Evolutionary conservation across 1,284 basidiomycete genomes (phyloP).

Genomic region (Anthracocystis walkeri): DNA sequence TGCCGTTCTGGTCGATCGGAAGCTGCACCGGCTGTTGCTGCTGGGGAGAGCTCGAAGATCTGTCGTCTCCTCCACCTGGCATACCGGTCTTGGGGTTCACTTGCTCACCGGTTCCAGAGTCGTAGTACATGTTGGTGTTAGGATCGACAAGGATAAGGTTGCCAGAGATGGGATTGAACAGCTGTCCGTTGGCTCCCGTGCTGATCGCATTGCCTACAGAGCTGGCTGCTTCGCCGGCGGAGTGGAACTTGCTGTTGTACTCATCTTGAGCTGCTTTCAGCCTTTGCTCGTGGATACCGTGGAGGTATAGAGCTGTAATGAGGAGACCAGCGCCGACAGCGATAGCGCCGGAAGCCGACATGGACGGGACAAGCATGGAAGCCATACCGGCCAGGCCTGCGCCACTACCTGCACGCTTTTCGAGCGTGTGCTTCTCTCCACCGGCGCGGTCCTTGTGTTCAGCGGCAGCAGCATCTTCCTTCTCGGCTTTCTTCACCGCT

Average conservation of each 20-base stretch:
- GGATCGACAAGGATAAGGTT: conserved; percentile 32
- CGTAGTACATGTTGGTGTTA: conserved; percentile 29
- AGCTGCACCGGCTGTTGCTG: conserved; percentile 7
- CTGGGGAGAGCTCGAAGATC: not conserved
- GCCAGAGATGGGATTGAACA: conserved; percentile 45
- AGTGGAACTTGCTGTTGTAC: conserved; percentile 27
- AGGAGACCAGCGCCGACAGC: conserved; percentile 13
- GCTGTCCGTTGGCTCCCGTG: conserved; percentile 37
- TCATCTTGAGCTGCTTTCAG: conserved; percentile 4
- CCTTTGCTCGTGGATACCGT: conserved; percentile 28
- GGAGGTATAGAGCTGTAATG: conserved; percentile 25
- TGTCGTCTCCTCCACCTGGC: conserved; percentile 21
- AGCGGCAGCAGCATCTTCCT: not conserved
- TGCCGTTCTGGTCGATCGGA: conserved; percentile 18
- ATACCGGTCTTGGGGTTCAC: conserved; percentile 41
- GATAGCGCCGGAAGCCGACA: conserved; percentile 3
- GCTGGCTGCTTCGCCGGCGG: conserved; percentile 30
- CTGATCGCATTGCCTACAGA: conserved; percentile 38
- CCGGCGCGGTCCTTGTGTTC: not conserved
- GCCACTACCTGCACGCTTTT: conserved; percentile 12
- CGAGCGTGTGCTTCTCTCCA: not conserved
- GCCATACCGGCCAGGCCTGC: not conserved
- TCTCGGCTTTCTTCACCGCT: conserved; percentile 11
- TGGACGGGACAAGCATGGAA: conserved; percentile 12
- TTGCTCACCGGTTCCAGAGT: conserved; percentile 36